phyloP scores from a whole-genome alignment of 2,329 filamentous ascomycete genomes.

The Neophaeococcomyces mojaviensis region DNA sequence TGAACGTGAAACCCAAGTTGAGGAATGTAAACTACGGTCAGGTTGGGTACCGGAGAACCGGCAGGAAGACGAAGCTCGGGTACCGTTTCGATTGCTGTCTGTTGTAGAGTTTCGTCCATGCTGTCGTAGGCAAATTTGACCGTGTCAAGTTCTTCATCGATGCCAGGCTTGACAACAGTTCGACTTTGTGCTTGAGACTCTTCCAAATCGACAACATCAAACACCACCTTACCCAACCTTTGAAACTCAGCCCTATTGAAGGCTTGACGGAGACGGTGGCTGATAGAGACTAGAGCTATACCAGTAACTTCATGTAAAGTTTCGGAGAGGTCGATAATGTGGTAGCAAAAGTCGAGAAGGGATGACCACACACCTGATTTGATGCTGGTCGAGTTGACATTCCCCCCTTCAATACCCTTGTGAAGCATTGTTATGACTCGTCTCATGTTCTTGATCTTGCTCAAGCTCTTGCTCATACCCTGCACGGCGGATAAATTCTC shows the following conservation, averaged over 20 bases:
- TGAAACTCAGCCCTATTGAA: constrained; percentile 55
- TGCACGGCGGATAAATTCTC: constrained; percentile 56
- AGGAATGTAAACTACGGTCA: constrained; percentile 83
- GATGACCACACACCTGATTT: constrained; percentile 64
- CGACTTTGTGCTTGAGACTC: constrained; percentile 53
- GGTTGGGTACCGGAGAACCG: constrained; percentile 34
- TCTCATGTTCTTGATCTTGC: constrained; percentile 68
- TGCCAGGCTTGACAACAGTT: constrained; percentile 63
- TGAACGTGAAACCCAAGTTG: constrained; percentile 85
- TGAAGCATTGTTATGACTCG: constrained; percentile 61
- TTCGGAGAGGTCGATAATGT: constrained; percentile 63
- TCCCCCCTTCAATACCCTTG: constrained; percentile 61
- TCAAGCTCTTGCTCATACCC: constrained; percentile 54
- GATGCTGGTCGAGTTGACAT: constrained; percentile 47
- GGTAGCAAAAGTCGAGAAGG: constrained; percentile 64
- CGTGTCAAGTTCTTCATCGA: constrained; percentile 68
- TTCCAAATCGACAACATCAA: constrained; percentile 46
- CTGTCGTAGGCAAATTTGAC: constrained; percentile 72
- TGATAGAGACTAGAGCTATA: constrained; percentile 30
- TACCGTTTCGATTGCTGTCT: constrained; percentile 59
- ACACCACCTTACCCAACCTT: constrained; percentile 62
- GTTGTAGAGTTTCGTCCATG: constrained; percentile 63
- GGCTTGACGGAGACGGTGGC: constrained; percentile 47
- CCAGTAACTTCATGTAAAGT: constrained; percentile 51
- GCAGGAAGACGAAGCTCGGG: constrained; percentile 52